Evolutionary conservation across 1,139 yeast genomes (phyloP).

Genomic region (Kodamaea plutei): DNA sequence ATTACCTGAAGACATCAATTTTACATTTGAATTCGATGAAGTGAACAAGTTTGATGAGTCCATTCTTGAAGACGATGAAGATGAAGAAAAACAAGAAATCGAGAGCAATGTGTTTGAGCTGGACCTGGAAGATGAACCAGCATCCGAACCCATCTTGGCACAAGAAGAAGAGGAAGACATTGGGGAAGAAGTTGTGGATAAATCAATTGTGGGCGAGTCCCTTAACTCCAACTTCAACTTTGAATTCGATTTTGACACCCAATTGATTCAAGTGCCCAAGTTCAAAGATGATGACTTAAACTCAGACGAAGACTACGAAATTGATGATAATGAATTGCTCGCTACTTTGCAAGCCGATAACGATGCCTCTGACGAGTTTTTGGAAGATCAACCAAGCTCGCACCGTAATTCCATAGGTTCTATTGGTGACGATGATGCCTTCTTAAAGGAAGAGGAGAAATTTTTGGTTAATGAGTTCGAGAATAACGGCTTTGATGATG

Average conservation of each 20-base stretch:
- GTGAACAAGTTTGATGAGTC: conserved; percentile 13
- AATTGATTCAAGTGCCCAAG: conserved; percentile 45
- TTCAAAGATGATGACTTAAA: conserved; percentile 50
- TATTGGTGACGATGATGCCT: conserved; percentile 40
- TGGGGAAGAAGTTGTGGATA: conserved; percentile 55
- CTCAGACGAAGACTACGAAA: conserved; percentile 67
- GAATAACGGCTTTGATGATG: conserved; percentile 46
- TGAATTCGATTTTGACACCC: conserved; percentile 38
- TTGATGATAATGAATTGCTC: conserved; percentile 67
- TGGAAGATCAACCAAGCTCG: conserved; percentile 9
- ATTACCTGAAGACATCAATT: conserved; percentile 49
- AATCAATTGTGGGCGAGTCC: too few relatives aligned
- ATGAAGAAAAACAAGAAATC: conserved; percentile 6
- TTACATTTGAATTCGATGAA: conserved; percentile 54
- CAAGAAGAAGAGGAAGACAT: conserved; percentile 52
- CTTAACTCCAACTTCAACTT: conserved; percentile 17
- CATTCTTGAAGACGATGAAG: conserved; percentile 10
- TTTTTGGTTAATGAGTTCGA: conserved; percentile 47
- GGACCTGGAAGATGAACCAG: conserved; percentile 1
- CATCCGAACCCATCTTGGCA: too few relatives aligned
- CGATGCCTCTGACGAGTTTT: conserved; percentile 43
- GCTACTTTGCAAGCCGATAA: conserved; percentile 67
- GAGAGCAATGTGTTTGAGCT: conserved; percentile 2
- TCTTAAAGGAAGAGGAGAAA: conserved; percentile 45
- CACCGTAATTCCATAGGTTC: conserved; percentile 45